Evolutionary conservation across 768 basidiomycete genomes (phyloP), one percentile per base, ranked within the genome.

Genomic region (Boletus rex-veris): DNA sequence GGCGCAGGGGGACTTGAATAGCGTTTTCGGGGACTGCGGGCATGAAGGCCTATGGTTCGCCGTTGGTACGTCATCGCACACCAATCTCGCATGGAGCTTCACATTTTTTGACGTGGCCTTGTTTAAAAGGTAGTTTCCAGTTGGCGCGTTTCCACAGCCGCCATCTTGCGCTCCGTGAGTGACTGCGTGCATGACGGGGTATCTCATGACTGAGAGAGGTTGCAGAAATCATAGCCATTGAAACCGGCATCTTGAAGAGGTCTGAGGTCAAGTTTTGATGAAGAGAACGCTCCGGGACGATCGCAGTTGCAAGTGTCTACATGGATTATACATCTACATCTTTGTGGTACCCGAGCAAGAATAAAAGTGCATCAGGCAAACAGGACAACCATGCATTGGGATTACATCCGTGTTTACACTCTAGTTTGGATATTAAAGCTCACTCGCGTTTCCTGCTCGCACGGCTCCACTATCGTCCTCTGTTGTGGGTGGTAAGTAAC

Each of bases 1-100:
- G 55, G 71, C 75, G 19, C 83, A 90, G 69, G 84, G 85, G 0
- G 85, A 88, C 62, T 60, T 82, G 24, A 68, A 74, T 2, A 75
- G 79, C 2, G 59, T 63, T 19, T 72, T 67, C 65, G 64, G 64
- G 46, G 53, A 68, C 21, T 69, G 54, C 39, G 70, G 71, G 18
- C 64, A 73, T 43, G 68, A 77, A 1, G 76, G 77, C 26, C 46
- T 68, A 24, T 68, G 69, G 67, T 68, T 70, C 33, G 59, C 58
- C 21, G 6, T 66, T 18, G 69, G 67, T 70, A 51, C 35, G 66
- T 59, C 46, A 1, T 33, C 35, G 35, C 18, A 42, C 16, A 1
- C 9, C 18, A 42, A 44, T 39, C 21, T 26, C 16, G n/a, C 18
- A 12, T 16, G 10, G 30, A 5, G 9, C 43, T 33, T 26, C 19